Conservation (phyloP, 257 asterid species). For the Solanum infundibuliforme region DNA sequence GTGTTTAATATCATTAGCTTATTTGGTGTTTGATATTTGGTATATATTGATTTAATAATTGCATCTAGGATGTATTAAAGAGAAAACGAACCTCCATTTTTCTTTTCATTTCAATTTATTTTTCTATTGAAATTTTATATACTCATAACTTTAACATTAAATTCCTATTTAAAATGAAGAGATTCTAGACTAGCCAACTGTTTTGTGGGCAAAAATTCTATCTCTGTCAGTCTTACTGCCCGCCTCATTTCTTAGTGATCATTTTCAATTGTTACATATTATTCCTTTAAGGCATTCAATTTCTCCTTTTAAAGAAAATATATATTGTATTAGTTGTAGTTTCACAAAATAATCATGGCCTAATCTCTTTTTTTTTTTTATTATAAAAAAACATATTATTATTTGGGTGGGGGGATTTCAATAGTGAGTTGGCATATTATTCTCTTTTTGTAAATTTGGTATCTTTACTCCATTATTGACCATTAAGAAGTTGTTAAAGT, state of each 20-base stretch:
- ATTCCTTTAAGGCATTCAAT: slow-evolving; percentile 17
- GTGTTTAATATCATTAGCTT: background rate
- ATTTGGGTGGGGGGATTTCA: background rate
- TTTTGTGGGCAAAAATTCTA: background rate
- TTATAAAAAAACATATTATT: background rate
- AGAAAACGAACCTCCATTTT: background rate
- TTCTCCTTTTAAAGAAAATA: background rate
- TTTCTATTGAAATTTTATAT: background rate
- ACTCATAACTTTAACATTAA: background rate
- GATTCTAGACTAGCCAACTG: rapidly evolving
- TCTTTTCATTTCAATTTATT: background rate
- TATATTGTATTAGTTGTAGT: background rate
- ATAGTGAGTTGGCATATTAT: slow-evolving; percentile 31
- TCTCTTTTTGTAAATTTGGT: slow-evolving; percentile 4
- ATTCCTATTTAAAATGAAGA: background rate
- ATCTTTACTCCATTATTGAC: slow-evolving; percentile 11
- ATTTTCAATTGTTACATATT: slow-evolving; percentile 32
- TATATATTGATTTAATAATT: too few species aligned
- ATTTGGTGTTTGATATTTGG: background rate
- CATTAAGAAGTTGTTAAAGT: background rate
- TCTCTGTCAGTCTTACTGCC: rapidly evolving
- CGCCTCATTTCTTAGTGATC: background rate
- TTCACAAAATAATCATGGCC: background rate
- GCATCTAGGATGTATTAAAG: background rate
- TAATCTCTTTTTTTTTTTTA: background rate